Evolutionary conservation across 1,284 basidiomycete species (phyloP), one percentile per base, ranked within the genome.

Genomic region (Boletus subluridellus): DNA sequence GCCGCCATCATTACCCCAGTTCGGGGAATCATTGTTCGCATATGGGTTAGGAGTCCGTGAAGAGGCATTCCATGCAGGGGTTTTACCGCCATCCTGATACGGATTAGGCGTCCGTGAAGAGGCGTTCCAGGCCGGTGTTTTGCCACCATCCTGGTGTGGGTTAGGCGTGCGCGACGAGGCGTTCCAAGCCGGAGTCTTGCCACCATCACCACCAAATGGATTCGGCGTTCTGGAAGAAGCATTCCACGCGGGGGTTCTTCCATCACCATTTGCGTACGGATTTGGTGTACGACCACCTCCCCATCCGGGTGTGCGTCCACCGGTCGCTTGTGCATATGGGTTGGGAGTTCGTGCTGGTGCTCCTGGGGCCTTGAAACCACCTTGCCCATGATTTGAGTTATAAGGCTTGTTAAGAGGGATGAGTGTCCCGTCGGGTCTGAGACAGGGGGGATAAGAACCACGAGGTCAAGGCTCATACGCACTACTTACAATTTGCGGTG

Each of bases 401-500:
- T 49, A 74, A 12, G 69, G 71, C 28, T 65, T 65, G 48, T 57
- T 61, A 3, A 82, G 81, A 64, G 77, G 77, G 63, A 78, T 78
- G 57, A 85, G 76, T 62, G 75, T 75, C 12, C 86, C 88, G 64
- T 84, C 78, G 0, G 80, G 78, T 55, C 85, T 89, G 49, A 46
- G 21, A 28, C 32, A 30, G 52, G 52, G 52, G 47, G 3, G 12
- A 44, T 65, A 14, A 65, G 51, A 54, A 48, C 5, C 38, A 42
- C 26, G 54, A 51, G 3, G 30, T 21, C 42, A 49, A 57, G 42
- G 8, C 14, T 48, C 41, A 54, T 48, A 52, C 11, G n/a, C 15
- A n/a, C 9, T n/a, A 80, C 90, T 71, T 69, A 93, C 92, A 87
- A 77, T 77, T 89, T 85, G 61, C 89, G 82, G 63, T 86, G 84